These are phyloP conservation scores for Phylloporus arenicola DNA, from an alignment of 768 basidiomycete species.

Conservation along the genomic window DNA sequence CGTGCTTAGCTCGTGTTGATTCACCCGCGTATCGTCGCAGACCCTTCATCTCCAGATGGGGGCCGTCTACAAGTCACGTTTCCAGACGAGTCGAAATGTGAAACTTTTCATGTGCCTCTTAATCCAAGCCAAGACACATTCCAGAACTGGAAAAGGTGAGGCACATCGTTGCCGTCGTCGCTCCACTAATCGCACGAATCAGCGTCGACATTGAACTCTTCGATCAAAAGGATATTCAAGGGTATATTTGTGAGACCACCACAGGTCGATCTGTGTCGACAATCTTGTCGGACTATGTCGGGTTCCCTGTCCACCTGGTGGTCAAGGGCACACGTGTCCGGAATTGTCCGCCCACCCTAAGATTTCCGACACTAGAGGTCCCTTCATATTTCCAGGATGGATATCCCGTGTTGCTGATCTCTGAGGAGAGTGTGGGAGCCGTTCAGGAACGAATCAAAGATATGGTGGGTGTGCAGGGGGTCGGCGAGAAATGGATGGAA, in stretches of 20 bases:
- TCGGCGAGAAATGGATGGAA: slow-evolving; percentile 48
- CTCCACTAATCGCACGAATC: background rate
- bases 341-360: slow-evolving; percentile 41
- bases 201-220: slow-evolving; percentile 51
- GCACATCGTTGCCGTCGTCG: background rate
- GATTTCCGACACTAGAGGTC: slow-evolving; percentile 55
- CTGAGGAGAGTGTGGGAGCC: slow-evolving; percentile 56
- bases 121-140: slow-evolving; percentile 46
- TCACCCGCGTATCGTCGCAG: slow-evolving; percentile 46
- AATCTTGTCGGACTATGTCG: slow-evolving; percentile 58
- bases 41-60: slow-evolving; percentile 40
- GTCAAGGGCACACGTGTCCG: slow-evolving; percentile 62
- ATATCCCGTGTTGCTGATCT: slow-evolving; percentile 63
- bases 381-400: slow-evolving; percentile 62
- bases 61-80: slow-evolving; percentile 53
- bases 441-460: slow-evolving; percentile 45
- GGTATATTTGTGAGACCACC: slow-evolving; percentile 54
- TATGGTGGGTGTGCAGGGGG: slow-evolving; percentile 45
- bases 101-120: slow-evolving; percentile 55
- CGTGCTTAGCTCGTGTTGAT: slow-evolving; percentile 60
- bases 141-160: slow-evolving; percentile 54
- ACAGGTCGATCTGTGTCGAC: slow-evolving; percentile 42
- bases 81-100: slow-evolving; percentile 53
- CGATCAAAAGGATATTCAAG: slow-evolving; percentile 45
- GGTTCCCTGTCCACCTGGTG: slow-evolving; percentile 54